Percentiles rank a stretch among this genome's conserved stretches.
These are phyloP conservation scores for Aspergillus awamori DNA, from an alignment of 2,329 filamentous ascomycete genomes.

Conservation along the genomic window DNA sequence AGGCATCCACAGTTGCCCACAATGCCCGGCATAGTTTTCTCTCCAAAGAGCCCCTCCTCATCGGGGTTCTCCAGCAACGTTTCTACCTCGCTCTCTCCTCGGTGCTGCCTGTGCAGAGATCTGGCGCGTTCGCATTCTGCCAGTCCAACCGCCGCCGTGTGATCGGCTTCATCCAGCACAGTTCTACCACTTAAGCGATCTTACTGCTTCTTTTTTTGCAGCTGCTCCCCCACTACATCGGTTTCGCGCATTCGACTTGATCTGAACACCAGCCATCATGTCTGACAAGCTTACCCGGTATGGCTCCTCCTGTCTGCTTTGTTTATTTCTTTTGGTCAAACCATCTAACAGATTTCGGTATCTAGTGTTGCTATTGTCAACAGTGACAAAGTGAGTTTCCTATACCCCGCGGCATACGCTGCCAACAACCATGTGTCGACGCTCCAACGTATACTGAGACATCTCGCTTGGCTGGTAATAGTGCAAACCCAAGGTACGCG, in stretches of 20 bases:
- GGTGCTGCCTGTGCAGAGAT: slow-evolving; percentile 22
- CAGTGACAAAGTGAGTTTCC: slow-evolving; percentile 79
- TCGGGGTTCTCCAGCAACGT: slow-evolving; percentile 21
- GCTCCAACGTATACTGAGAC: slow-evolving; percentile 26
- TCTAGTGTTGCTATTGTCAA: slow-evolving; percentile 97
- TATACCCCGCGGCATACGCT: slow-evolving; percentile 42
- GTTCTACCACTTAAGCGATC: not conserved
- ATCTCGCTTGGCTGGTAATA: slow-evolving; percentile 43
- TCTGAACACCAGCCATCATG: slow-evolving; percentile 60
- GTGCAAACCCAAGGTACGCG: slow-evolving; percentile 82
- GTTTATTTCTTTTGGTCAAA: slow-evolving; percentile 4
- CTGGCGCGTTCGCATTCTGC: slow-evolving; percentile 19
- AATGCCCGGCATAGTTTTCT: slow-evolving; percentile 31
- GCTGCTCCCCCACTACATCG: slow-evolving; percentile 11
- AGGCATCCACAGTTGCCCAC: slow-evolving; percentile 27
- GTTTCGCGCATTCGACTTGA: slow-evolving; percentile 9
- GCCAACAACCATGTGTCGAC: slow-evolving; percentile 44
- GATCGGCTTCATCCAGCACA: slow-evolving; percentile 13
- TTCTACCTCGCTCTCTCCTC: slow-evolving; percentile 16
- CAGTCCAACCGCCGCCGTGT: slow-evolving; percentile 21
- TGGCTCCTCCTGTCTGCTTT: slow-evolving; percentile 31
- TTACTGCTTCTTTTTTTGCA: slow-evolving; percentile 16
- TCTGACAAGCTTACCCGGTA: slow-evolving; percentile 94
- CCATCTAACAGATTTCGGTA: slow-evolving; percentile 23
- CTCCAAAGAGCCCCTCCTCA: slow-evolving; percentile 26